These are phyloP conservation scores for Torrubiella hemipterigena DNA, from an alignment of 2,329 filamentous ascomycete species.

Conservation along the genomic window DNA sequence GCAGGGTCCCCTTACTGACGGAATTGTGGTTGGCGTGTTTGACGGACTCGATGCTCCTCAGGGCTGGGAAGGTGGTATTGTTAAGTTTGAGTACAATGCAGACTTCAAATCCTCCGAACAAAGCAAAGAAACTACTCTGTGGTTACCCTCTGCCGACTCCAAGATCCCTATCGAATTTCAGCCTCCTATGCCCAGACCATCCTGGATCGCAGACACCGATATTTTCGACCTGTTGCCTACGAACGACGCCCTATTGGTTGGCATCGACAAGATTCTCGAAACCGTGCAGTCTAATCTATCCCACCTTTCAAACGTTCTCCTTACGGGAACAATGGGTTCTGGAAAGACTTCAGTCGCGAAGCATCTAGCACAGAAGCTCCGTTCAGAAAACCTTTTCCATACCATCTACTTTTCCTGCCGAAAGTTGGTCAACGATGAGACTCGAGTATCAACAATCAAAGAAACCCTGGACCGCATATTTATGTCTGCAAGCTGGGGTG, in stretches of 20 bases:
- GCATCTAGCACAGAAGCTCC: slow-evolving; percentile 61
- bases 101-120: slow-evolving; percentile 24
- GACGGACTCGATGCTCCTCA: slow-evolving; percentile 40
- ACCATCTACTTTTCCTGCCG: slow-evolving; percentile 78
- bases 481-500: slow-evolving; percentile 83
- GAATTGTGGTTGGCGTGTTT: slow-evolving; percentile 57
- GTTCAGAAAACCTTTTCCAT: slow-evolving; percentile 64
- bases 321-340: slow-evolving; percentile 80
- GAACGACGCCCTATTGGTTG: slow-evolving; percentile 55
- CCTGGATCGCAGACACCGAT: slow-evolving; percentile 34
- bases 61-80: slow-evolving; percentile 72
- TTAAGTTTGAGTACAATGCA: slow-evolving; percentile 54
- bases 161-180: slow-evolving; percentile 68
- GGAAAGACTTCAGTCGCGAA: slow-evolving; percentile 79
- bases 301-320: slow-evolving; percentile 76
- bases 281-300: slow-evolving; percentile 66
- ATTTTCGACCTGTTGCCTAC: slow-evolving; percentile 43
- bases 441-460: slow-evolving; percentile 77
- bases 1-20: slow-evolving; percentile 79
- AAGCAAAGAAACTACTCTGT: slow-evolving; percentile 40
- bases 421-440: slow-evolving; percentile 83
- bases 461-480: slow-evolving; percentile 78
- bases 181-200: slow-evolving; percentile 54
- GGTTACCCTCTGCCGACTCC: slow-evolving; percentile 69
- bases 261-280: slow-evolving; percentile 66